Conservation (phyloP, 2,329 filamentous ascomycete species). For the Penicillium sp. region DNA sequence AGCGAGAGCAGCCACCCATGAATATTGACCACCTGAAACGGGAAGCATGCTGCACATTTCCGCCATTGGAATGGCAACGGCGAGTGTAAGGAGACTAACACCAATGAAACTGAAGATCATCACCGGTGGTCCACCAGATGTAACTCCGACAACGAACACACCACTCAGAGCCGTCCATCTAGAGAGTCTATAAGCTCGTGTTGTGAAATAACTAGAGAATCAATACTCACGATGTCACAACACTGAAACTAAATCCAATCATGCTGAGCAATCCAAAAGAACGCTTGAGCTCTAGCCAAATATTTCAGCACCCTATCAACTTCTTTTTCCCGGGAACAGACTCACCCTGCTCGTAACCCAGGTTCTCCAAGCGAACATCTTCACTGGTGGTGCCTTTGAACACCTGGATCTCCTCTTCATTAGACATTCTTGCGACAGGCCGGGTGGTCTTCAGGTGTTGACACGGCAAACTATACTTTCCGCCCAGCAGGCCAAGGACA, state of each 20-base stretch:
- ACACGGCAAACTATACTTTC: not conserved
- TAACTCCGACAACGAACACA: slow-evolving; percentile 57
- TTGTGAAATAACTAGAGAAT: not conserved
- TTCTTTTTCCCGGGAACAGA: not conserved
- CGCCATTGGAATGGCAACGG: slow-evolving; percentile 59
- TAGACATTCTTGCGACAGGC: slow-evolving; percentile 15
- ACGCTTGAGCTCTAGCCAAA: slow-evolving; percentile 53
- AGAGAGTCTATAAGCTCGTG: not conserved
- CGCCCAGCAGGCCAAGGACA: not conserved
- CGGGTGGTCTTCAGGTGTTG: not conserved
- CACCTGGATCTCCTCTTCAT: slow-evolving; percentile 29
- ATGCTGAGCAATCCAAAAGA: slow-evolving; percentile 58
- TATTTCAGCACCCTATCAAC: not conserved
- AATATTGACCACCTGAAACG: slow-evolving; percentile 58
- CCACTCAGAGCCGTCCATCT: slow-evolving; percentile 59
- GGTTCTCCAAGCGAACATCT: slow-evolving; percentile 37
- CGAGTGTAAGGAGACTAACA: slow-evolving; percentile 52
- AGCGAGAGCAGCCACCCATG: slow-evolving; percentile 58
- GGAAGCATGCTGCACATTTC: slow-evolving; percentile 60
- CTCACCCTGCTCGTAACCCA: slow-evolving; percentile 43
- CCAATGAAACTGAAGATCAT: slow-evolving; percentile 61
- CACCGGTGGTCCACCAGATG: slow-evolving; percentile 57
- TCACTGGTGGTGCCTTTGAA: slow-evolving; percentile 26
- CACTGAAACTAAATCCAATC: slow-evolving; percentile 60
- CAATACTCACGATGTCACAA: slow-evolving; percentile 52